phyloP scores from a whole-genome alignment of 1,284 basidiomycete genomes.

The Ceratobasidium sp. region DNA sequence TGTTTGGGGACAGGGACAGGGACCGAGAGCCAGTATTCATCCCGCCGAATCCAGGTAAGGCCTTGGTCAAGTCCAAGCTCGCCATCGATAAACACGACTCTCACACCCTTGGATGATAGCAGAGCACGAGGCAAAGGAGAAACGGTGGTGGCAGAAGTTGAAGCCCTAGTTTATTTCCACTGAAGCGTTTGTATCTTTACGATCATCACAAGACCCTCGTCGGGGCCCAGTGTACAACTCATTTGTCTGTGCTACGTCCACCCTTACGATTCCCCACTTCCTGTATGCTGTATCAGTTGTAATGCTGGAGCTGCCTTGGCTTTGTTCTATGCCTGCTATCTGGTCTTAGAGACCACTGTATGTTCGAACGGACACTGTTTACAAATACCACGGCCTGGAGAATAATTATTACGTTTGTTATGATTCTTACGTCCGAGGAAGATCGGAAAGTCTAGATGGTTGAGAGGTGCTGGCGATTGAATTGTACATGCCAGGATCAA shows the following conservation, averaged over 20 bases:
- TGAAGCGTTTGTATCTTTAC: constrained; percentile 19
- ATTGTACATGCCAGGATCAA: constrained; percentile 37
- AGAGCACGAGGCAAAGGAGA: constrained; percentile 45
- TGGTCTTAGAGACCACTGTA: constrained; percentile 9
- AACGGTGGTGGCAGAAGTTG: constrained; percentile 42
- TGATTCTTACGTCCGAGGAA: constrained; percentile 13
- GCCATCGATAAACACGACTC: constrained; percentile 36
- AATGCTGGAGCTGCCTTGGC: background rate
- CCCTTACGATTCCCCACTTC: constrained; percentile 2
- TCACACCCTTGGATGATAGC: constrained; percentile 16
- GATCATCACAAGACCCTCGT: background rate
- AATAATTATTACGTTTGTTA: constrained; percentile 41
- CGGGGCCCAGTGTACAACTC: constrained; percentile 12
- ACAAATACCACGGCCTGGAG: background rate
- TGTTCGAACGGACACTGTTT: constrained; percentile 32
- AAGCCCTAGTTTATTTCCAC: constrained; percentile 17
- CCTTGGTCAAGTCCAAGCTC: constrained; percentile 24
- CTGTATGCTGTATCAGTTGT: constrained; percentile 4
- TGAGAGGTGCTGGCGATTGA: constrained; percentile 32
- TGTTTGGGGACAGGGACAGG: constrained; percentile 11
- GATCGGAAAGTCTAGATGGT: constrained; percentile 32
- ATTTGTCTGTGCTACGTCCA: constrained; percentile 5
- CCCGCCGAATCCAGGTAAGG: constrained; percentile 43
- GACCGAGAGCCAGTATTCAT: constrained; percentile 22
- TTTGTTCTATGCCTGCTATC: constrained; percentile 14